phyloP scores from a whole-genome alignment of 2,329 filamentous ascomycete genomes.

The Claviceps citrina region DNA sequence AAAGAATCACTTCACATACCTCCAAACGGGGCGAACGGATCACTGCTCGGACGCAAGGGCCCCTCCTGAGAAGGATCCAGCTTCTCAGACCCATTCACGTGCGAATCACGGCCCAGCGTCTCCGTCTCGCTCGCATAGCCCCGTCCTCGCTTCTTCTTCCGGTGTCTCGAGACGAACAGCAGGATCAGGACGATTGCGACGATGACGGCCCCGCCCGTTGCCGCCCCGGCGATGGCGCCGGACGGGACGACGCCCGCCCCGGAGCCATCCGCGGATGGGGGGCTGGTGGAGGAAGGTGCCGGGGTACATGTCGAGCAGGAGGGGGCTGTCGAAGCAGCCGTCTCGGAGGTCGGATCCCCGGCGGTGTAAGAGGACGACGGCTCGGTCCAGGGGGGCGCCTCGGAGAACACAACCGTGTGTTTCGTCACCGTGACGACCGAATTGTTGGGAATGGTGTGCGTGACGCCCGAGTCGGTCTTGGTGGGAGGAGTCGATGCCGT shows the following conservation, averaged over 20 bases:
- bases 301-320: neutral
- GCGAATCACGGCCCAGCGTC: constrained; percentile 1
- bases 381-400: constrained; percentile 11
- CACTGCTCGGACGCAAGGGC: constrained; percentile 9
- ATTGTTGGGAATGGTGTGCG: constrained; percentile 21
- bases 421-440: constrained; percentile 20
- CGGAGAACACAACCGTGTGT: constrained; percentile 18
- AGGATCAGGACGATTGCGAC: constrained; percentile 14
- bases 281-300: neutral
- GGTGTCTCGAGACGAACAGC: constrained; percentile 9
- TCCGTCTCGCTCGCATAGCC: constrained; percentile 5
- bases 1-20: constrained; percentile 17
- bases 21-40: constrained; percentile 30
- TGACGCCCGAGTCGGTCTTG: constrained; percentile 22
- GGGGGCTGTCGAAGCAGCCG: neutral
- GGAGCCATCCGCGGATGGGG: neutral
- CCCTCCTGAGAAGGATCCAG: constrained; percentile 9
- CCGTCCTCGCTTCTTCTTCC: constrained; percentile 6
- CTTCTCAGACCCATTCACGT: constrained; percentile 2
- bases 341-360: neutral
- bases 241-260: constrained; percentile 10
- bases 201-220: constrained; percentile 15
- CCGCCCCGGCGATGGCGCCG: constrained; percentile 20
- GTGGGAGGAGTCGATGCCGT: constrained; percentile 1
- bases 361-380: neutral